Evolutionary conservation across 768 basidiomycete species (phyloP), one percentile per base, ranked within the genome.

Genomic region (Lactarius evosmus): DNA sequence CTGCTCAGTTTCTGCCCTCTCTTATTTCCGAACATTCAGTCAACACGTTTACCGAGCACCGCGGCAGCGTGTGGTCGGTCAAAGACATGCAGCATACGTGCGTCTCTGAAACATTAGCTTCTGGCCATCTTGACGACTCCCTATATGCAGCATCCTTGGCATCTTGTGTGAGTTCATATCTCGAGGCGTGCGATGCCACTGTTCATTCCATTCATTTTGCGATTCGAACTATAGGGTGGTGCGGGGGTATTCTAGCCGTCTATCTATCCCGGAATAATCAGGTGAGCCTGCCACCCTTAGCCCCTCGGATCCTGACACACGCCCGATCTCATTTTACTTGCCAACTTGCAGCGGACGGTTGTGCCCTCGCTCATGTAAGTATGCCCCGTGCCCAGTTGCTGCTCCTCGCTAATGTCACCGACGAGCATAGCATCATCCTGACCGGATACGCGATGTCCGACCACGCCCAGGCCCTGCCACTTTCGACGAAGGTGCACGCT

Each of bases 61-160:
- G 85, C 55, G 91, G 91, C 8, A 80, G 80, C 22, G 73, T 70
- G 0, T 96, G 95, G 95, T 89, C 86, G 2, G 88, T 88, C 58
- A 95, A 96, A 73, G 95, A 96, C 73, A 90, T 95, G 91, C 93
- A 95, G 70, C 94, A 96, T 74, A 93, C 92, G 86, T 92, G 71
- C 67, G 89, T 79, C 7, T 49, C 33, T 51, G 51, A 52, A 58
- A 58, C 58, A 56, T 27, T 56, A 29, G 17, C 61, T 49, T 32
- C 22, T 58, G 40, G 27, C 33, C 50, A 54, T 54, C 41, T 41
- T 64, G 30, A 60, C 53, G 57, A 25, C 22, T 55, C 36, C n/a
- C 25, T 29, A 32, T 57, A 11, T 56, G 2, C 60, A 91, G 89
- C 2, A 83, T 89, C 56, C 76, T 93, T 8, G 89, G 89, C 33